A percentile compares a stretch with the other conserved stretches of the same genome.
Evolutionary conservation across 2,329 filamentous ascomycete genomes (phyloP).

Genomic region (Cercospora sp.): DNA sequence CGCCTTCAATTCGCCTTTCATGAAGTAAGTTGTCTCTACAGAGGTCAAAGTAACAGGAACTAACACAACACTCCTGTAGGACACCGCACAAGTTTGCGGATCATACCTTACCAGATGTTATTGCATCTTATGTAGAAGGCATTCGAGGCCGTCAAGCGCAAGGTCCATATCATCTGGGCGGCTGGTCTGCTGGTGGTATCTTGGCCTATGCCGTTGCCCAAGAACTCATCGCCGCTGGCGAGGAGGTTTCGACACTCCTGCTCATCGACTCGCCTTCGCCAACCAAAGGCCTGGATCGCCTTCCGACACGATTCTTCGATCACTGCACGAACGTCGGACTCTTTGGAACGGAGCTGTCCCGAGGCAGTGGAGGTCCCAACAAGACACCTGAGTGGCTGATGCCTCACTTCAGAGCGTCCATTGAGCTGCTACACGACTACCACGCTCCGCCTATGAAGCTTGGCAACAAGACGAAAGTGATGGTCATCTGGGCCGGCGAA

Average conservation of each 20-base stretch:
- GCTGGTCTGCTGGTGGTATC: constrained; percentile 76
- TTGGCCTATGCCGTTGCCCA: constrained; percentile 54
- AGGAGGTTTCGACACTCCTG: constrained; percentile 32
- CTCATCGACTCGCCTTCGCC: constrained; percentile 38
- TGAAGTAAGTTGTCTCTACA: constrained; percentile 14
- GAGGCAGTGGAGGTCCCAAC: background rate
- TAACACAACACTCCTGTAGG: constrained; percentile 26
- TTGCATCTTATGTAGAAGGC: constrained; percentile 32
- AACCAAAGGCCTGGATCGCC: constrained; percentile 55
- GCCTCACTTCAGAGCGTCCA: constrained; percentile 54
- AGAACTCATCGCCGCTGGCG: constrained; percentile 27
- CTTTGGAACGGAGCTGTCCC: constrained; percentile 46
- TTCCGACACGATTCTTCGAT: constrained; percentile 57
- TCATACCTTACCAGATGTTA: constrained; percentile 6
- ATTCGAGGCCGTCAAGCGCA: constrained; percentile 48
- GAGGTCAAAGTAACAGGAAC: background rate
- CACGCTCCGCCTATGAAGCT: constrained; percentile 38
- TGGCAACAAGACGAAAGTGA: constrained; percentile 42
- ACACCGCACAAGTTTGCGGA: constrained; percentile 21
- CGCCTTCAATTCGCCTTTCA: constrained; percentile 26
- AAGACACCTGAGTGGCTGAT: constrained; percentile 50
- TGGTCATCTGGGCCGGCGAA: constrained; percentile 51
- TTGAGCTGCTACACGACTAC: constrained; percentile 51
- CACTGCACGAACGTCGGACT: constrained; percentile 52
- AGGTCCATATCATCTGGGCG: constrained; percentile 64